phyloP scores from a whole-genome alignment of 1,284 basidiomycete species.

The Rhodotorula sp. region DNA sequence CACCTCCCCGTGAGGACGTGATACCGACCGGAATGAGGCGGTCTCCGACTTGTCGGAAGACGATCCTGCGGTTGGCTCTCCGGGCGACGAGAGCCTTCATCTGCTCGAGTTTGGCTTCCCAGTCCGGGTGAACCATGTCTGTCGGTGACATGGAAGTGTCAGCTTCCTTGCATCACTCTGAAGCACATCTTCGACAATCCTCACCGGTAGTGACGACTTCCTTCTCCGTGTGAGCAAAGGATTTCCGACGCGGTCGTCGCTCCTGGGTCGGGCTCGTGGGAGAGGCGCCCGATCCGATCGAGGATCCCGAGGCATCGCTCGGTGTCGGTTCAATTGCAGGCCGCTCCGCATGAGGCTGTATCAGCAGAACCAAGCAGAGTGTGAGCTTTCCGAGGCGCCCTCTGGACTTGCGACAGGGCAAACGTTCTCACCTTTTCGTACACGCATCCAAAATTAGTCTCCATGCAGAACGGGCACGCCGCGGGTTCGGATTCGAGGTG shows the following conservation, averaged over 20 bases:
- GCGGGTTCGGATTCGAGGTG: constrained; percentile 87
- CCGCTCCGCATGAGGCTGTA: constrained; percentile 10
- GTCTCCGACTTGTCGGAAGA: constrained; percentile 98
- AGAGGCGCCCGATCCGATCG: constrained; percentile 1
- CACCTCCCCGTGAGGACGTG: constrained; percentile 63
- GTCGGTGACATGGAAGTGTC: constrained; percentile 2
- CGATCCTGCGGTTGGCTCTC: constrained; percentile 89
- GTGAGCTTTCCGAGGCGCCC: too few species aligned
- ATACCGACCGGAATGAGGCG: constrained; percentile 94
- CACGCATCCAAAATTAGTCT: constrained; percentile 91
- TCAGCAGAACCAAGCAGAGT: neutral
- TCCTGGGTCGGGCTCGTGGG: neutral
- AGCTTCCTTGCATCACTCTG: neutral
- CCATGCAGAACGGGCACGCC: constrained; percentile 94
- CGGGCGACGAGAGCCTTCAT: constrained; percentile 83
- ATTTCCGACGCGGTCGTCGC: constrained; percentile 51
- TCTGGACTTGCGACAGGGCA: too few species aligned
- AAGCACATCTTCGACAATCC: constrained; percentile 39
- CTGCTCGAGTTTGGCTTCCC: constrained; percentile 87
- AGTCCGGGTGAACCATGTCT: constrained; percentile 93
- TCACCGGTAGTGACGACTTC: constrained; percentile 88
- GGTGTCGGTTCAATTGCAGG: constrained; percentile 2
- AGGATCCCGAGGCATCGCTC: constrained; percentile 10
- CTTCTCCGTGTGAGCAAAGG: constrained; percentile 52
- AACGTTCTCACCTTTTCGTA: constrained; percentile 64